Base-by-base conservation (phyloP, 768 basidiomycete genomes). In the Sutorius australiensis region DNA sequence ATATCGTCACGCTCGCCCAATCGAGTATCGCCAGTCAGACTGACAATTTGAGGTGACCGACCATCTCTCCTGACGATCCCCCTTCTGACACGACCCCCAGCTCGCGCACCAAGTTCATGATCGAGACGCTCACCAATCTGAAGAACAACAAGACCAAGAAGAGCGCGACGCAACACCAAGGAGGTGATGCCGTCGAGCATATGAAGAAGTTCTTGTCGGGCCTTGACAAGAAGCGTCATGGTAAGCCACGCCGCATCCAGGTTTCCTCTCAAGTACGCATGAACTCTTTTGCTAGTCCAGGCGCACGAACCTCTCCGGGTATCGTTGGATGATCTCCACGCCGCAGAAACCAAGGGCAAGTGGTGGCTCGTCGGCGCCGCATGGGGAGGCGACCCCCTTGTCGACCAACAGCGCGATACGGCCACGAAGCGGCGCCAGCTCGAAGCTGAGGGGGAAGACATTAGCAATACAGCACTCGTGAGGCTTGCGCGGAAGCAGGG, bases 361-460 rank as follows among this genome's bases (percentile, higher is more conserved):
- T 98, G 97, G 97, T 98, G 97, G 95, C 78, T 98, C 2, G 91
- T 98, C 33, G 97, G 95, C 16, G 92, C 95, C 1, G 95, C 91
- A 0, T 99, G 95, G 95, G 80, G 80, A 31, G 95, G 95, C 2
- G 86, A 98, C 62, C 95, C 97, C 8, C 79, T 98, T 4, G 77
- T 86, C 17, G 95, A 98, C 51, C 80, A 77, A 40, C 80, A 80
- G 52, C 76, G 71, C 5, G 68, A 64, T 5, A 44, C 61, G 40
- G 56, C 64, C 33, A 59, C 50, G 46, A 49, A 39, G 10, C 48
- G 41, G 16, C 50, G 61, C 48, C 48, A 43, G 13, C 50, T 60
- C 48, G 62, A 69, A 40, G 63, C 68, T 38, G 61, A 58, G 16
- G 60, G 57, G 9, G 67, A 67, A 40, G 72, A 72, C 38, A 61